These are phyloP conservation scores for Podospora anserina DNA, from an alignment of 495 filamentous ascomycete species.

Conservation along the genomic window DNA sequence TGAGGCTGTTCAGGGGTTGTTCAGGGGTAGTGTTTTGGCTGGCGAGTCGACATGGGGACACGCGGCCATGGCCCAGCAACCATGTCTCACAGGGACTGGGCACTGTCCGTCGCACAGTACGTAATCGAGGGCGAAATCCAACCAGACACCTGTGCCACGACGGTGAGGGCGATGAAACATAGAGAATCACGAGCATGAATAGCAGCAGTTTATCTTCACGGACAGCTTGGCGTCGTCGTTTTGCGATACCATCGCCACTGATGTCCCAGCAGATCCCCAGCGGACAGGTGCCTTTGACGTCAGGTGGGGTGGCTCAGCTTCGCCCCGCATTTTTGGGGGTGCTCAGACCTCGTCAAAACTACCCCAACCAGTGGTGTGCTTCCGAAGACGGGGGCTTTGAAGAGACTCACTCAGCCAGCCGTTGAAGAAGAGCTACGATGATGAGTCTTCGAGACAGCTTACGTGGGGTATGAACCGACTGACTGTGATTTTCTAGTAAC, in stretches of 20 bases:
- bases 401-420: neutral
- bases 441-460: neutral
- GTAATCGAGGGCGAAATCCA: neutral
- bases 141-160: neutral
- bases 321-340: neutral
- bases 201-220: neutral
- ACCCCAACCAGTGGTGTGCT: neutral
- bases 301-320: neutral
- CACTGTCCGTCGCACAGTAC: neutral
- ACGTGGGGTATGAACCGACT: neutral
- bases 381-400: neutral
- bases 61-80: neutral
- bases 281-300: constrained; percentile 1
- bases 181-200: neutral
- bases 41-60: neutral
- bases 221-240: constrained; percentile 7
- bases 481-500: neutral
- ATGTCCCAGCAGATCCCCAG: neutral
- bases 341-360: neutral
- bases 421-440: neutral
- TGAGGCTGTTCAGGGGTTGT: neutral
- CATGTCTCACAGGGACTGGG: neutral
- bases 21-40: neutral
- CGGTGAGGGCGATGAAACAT: neutral
- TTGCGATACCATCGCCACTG: neutral